A percentile compares a stretch with the other conserved stretches of the same genome.
Conservation (phyloP, 805 yeast species). For the Saccharomycopsis malanga region DNA sequence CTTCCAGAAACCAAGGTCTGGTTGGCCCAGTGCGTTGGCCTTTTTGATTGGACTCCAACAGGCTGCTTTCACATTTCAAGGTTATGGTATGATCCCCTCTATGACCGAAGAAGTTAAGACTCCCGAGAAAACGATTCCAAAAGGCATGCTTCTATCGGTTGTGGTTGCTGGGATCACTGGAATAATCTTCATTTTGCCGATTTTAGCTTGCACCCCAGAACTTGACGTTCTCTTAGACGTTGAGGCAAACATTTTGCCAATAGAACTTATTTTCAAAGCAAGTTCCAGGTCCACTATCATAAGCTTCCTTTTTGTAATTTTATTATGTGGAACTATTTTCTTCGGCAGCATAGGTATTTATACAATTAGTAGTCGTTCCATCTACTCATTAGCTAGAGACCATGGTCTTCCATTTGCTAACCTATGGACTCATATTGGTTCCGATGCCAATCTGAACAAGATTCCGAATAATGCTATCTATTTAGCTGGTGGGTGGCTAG, state of each 20-base stretch:
- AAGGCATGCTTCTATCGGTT: slow-evolving; percentile 63
- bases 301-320: slow-evolving; percentile 58
- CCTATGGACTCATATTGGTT: slow-evolving; percentile 60
- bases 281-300: slow-evolving; percentile 63
- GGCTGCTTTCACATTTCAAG: slow-evolving; percentile 72
- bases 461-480: slow-evolving; percentile 68
- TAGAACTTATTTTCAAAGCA: slow-evolving; percentile 64
- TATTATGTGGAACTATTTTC: slow-evolving; percentile 60
- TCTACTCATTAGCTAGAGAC: slow-evolving; percentile 77
- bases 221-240: slow-evolving; percentile 45
- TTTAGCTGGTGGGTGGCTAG: slow-evolving; percentile 56
- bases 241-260: slow-evolving; percentile 68
- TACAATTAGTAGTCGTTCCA: slow-evolving; percentile 77
- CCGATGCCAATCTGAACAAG: slow-evolving; percentile 43
- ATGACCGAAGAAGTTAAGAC: slow-evolving; percentile 74
- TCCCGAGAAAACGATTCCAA: slow-evolving; percentile 70
- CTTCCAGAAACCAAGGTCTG: slow-evolving; percentile 67
- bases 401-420: slow-evolving; percentile 65
- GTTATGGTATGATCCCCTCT: slow-evolving; percentile 75
- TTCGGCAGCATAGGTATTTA: slow-evolving; percentile 76
- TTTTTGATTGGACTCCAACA: slow-evolving; percentile 74
- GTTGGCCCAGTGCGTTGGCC: slow-evolving; percentile 67
- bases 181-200: slow-evolving; percentile 61
- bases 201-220: slow-evolving; percentile 67
- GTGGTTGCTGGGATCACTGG: slow-evolving; percentile 62